Conservation (phyloP, 2,329 filamentous ascomycete species). For the Exophiala viscosa region DNA sequence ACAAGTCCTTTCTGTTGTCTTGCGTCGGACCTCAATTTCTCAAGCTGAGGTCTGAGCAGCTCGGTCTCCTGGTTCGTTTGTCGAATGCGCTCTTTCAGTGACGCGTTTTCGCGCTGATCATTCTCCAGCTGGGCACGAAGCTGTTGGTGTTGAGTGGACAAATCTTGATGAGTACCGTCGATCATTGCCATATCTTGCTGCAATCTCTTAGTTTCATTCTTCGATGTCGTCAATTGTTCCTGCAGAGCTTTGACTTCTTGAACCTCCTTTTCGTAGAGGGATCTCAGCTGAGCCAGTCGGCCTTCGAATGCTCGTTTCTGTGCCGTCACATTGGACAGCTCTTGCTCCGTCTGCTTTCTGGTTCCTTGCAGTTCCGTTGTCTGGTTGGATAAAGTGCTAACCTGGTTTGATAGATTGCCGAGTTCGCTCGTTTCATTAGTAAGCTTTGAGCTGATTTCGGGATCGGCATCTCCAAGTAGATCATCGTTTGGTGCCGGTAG, state of each 20-base stretch:
- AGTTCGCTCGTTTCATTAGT: constrained; percentile 87
- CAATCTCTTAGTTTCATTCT: constrained; percentile 77
- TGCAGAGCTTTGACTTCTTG: constrained; percentile 80
- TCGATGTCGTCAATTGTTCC: constrained; percentile 71
- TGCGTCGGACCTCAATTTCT: constrained; percentile 87
- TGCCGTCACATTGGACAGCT: constrained; percentile 72
- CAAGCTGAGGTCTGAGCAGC: constrained; percentile 81
- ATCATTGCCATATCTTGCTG: constrained; percentile 79
- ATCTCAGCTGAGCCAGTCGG: constrained; percentile 77
- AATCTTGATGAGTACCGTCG: constrained; percentile 74
- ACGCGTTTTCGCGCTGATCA: constrained; percentile 84
- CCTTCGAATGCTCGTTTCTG: constrained; percentile 94
- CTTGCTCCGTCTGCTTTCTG: constrained; percentile 72
- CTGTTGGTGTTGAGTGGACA: constrained; percentile 78
- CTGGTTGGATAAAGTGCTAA: constrained; percentile 83
- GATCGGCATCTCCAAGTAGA: constrained; percentile 83
- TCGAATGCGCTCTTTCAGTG: constrained; percentile 81
- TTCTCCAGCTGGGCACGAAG: constrained; percentile 69
- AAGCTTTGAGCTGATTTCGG: constrained; percentile 80
- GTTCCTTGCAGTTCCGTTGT: constrained; percentile 91
- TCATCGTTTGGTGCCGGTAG: constrained; percentile 64
- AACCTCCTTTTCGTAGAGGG: constrained; percentile 90
- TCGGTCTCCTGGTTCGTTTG: constrained; percentile 76
- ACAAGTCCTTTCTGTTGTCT: constrained; percentile 94
- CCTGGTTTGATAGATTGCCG: constrained; percentile 93